Base-by-base conservation (phyloP, 305 asterid species). In the Solanum hybrid region DNA sequence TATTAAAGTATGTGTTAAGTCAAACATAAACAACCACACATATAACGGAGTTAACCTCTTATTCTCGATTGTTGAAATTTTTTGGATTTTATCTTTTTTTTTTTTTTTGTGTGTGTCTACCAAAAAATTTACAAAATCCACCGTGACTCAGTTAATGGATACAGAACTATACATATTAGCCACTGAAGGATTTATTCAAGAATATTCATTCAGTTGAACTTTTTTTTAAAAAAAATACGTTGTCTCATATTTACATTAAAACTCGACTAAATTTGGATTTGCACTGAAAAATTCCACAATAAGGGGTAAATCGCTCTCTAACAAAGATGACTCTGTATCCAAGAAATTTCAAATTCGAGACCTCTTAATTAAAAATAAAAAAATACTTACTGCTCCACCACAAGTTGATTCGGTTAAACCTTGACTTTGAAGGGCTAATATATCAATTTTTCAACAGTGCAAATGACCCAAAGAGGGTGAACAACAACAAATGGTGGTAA, bases 241-340 rank as follows among this genome's bases (percentile, higher is more conserved):
- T 57, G 9, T 6, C 4, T 57, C 10, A 57, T 57, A 18, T 57
- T 1, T 0, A 57, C 1, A 57, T 57, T 57, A 0, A 18, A 57
- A 57, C 3, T 1, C 1, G 8, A 57, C 1, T 57, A 57, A 57
- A 57, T 18, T 57, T 57, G 1, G 8, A 57, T 57, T 57, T 0
- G 1, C 0, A 0, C 1, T 2, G 0, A 1, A 57, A 57, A 57
- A 2, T 18, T 57, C 0, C 8, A 18, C 4, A 57, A 2, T 57
- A 0, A 0, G 0, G 3, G 61, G 11, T 57, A 57, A 57, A 57
- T 57, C 10, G 0, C 1, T 57, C 0, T 6, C 2, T 57, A 2
- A 57, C 24, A 57, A 57, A 57, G 2, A 57, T 57, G n/a, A 57
- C 1, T 1, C 3, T 0, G 0, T 57, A 57, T 6, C 0, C 0